Base-by-base conservation (phyloP, 2,329 filamentous ascomycete species). In the Botrytis tulipae region DNA sequence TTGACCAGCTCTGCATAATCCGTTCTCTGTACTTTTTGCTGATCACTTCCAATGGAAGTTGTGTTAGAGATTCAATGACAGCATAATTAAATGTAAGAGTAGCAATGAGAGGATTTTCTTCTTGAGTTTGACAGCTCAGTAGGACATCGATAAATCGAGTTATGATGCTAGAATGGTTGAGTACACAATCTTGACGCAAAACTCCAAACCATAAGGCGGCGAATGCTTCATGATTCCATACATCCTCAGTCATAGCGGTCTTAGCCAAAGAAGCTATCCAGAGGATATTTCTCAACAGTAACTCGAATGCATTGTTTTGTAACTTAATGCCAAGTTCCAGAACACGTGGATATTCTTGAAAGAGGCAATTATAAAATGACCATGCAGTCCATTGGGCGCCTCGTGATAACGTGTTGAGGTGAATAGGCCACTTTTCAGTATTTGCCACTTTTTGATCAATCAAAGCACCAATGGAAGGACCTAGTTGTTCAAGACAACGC, bases 1-100 rank as follows among this genome's bases (percentile, higher is more conserved):
- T 66, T 22, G 75, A 48, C 78, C 78, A 81, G n/a, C 68, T 67
- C n/a, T 73, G 76, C 82, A 87, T 83, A 8, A 86, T 79, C 10
- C 78, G 80, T 76, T 87, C 85, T 70, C 86, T 83, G 37, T 85
- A 82, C 35, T 80, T 78, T 25, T 85, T 85, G 25, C 80, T 82
- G 14, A 87, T 81, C 0, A 82, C 80, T 66, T 85, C 84, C 14
- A 79, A 46, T 29, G 79, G 79, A 8, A 81, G 42, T 48, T 75
- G 73, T 20, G 76, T 70, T n/a, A 81, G 71, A 71, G 76, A 77
- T 20, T 74, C 70, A 48, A 79, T 70, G n/a, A 79, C 76, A n/a
- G 79, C 77, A 25, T 54, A 54, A 65, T 80, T 80, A 48, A 72
- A 78, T 4, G 65, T 48, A 18, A 73, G 16, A 16, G 72, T 48